Evolutionary conservation across 73 alveolate genomes (phyloP).

Genomic region (Halteria grandinella): DNA sequence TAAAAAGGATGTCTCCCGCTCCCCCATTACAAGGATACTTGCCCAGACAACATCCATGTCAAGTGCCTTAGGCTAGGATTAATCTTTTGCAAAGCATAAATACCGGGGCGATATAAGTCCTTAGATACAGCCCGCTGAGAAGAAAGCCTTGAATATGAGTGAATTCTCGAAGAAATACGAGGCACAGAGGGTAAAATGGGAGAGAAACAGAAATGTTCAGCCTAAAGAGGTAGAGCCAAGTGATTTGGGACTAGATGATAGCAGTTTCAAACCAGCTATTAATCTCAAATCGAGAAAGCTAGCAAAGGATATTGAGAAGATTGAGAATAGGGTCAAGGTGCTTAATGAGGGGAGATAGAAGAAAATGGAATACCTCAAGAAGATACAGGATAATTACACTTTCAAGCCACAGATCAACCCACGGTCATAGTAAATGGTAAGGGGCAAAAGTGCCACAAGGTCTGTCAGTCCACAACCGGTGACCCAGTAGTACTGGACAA

Average conservation of each 20-base stretch:
- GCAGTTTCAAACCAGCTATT: conserved; percentile 4
- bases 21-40: no score
- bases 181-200: conserved; percentile 12
- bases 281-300: neutral
- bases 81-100: no score
- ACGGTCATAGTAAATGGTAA: no score
- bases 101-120: no score
- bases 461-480: no score
- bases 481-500: no score
- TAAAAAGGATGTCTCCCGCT: no score
- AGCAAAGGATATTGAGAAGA: conserved; percentile 16
- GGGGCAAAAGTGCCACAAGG: no score
- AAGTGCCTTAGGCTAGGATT: no score
- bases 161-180: conserved; percentile 23
- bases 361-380: neutral
- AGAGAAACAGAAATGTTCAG: neutral
- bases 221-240: neutral
- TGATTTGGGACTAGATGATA: neutral
- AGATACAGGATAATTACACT: neutral
- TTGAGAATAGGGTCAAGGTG: neutral
- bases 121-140: no score
- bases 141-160: neutral
- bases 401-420: conserved; percentile 28
- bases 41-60: no score
- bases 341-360: conserved; percentile 4